These are phyloP conservation scores for Fimicolochytrium jonesii DNA, from an alignment of 192 early-diverging fungal species.

Conservation along the genomic window DNA sequence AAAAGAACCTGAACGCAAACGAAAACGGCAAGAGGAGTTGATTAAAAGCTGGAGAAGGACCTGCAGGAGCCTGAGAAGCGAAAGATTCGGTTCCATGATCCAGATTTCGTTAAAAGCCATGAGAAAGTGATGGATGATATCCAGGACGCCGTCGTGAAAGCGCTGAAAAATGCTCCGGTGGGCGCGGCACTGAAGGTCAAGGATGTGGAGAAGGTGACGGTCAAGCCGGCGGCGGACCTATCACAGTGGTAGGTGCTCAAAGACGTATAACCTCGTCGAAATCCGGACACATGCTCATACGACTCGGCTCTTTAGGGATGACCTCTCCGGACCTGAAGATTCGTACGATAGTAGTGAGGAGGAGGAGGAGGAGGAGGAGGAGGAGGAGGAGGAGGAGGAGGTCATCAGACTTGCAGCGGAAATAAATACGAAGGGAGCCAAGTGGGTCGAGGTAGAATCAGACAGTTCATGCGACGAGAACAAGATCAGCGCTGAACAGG, in stretches of 20 bases:
- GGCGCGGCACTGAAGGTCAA: neutral
- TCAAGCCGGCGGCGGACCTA: neutral
- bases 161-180: too few relatives aligned
- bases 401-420: too few relatives aligned
- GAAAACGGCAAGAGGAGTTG: conserved; percentile 54
- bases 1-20: conserved; percentile 62
- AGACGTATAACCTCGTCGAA: neutral
- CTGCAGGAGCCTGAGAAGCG: conserved; percentile 56
- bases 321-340: neutral
- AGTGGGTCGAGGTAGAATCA: too few relatives aligned
- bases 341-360: too few relatives aligned
- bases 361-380: conserved; percentile 24
- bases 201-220: neutral
- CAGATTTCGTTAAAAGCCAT: conserved; percentile 59
- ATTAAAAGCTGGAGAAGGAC: conserved; percentile 78
- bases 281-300: neutral
- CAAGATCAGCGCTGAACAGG: too few relatives aligned
- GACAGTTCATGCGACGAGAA: too few relatives aligned
- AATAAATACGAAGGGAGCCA: too few relatives aligned
- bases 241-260: neutral
- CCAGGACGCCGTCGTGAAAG: conserved; percentile 30
- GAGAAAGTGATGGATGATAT: conserved; percentile 37
- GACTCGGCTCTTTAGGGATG: conserved; percentile 2
- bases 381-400: conserved; percentile 16
- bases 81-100: conserved; percentile 83